Evolutionary conservation across 2,329 filamentous ascomycete genomes (phyloP).

Genomic region (Fonsecaea nubica): DNA sequence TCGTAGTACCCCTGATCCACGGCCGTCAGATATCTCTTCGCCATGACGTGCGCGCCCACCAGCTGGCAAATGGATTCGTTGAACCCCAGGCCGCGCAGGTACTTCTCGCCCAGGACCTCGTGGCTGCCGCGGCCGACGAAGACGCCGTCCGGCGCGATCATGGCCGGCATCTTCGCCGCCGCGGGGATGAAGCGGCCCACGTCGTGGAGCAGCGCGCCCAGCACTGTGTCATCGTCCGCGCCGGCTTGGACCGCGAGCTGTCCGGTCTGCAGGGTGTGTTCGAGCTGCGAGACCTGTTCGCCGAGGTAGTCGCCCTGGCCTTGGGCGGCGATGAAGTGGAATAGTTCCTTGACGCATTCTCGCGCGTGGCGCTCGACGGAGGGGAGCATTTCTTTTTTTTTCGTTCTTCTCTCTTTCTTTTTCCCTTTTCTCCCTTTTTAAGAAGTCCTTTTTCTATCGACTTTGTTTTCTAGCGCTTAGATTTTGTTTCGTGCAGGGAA

Average conservation of each 20-base stretch:
- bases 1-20: conserved; percentile 43
- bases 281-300: conserved; percentile 46
- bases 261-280: conserved; percentile 46
- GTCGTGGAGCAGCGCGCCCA: conserved; percentile 44
- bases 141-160: conserved; percentile 41
- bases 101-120: conserved; percentile 43
- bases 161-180: conserved; percentile 41
- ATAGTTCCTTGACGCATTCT: conserved; percentile 39
- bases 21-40: conserved; percentile 43
- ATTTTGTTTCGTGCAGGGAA: no score
- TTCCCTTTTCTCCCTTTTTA: background rate
- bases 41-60: conserved; percentile 45
- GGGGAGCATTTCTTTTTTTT: conserved; percentile 18
- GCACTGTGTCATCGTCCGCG: conserved; percentile 42
- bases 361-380: conserved; percentile 37
- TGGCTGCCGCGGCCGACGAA: conserved; percentile 43
- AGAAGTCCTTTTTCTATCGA: no score
- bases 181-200: conserved; percentile 45
- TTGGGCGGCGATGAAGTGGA: conserved; percentile 42
- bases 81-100: conserved; percentile 43
- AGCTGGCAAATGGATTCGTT: conserved; percentile 43
- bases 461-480: no score
- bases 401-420: background rate
- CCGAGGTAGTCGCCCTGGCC: conserved; percentile 47
- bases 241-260: conserved; percentile 43